Evolutionary conservation across 768 basidiomycete species (phyloP).

Genomic region (Hebeloma cylindrosporum): DNA sequence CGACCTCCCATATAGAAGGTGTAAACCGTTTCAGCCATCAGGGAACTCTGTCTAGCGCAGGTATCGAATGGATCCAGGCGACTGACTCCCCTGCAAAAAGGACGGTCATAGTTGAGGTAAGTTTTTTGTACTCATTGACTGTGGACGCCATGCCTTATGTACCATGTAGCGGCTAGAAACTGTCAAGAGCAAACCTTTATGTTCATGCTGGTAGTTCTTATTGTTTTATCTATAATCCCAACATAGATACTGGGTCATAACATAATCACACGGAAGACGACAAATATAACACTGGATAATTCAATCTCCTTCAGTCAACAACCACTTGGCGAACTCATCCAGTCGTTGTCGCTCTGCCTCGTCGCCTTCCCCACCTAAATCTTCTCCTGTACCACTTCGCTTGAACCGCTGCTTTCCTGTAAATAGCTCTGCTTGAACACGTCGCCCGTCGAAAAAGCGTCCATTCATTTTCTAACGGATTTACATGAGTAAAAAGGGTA

Average conservation of each 20-base stretch:
- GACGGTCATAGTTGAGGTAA: slow-evolving; percentile 72
- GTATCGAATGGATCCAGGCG: slow-evolving; percentile 48
- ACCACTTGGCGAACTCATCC: slow-evolving; percentile 87
- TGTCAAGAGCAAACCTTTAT: slow-evolving; percentile 65
- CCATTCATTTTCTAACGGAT: slow-evolving; percentile 85
- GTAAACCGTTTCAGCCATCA: slow-evolving; percentile 37
- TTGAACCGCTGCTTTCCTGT: slow-evolving; percentile 80
- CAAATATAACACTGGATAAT: slow-evolving; percentile 1
- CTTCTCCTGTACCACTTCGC: slow-evolving; percentile 70
- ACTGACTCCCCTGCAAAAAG: slow-evolving; percentile 46
- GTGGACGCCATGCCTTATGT: neutral
- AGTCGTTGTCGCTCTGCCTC: slow-evolving; percentile 82
- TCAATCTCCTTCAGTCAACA: slow-evolving; percentile 78
- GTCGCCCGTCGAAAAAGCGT: slow-evolving; percentile 83
- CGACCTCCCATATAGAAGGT: slow-evolving; percentile 67
- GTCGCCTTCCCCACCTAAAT: slow-evolving; percentile 59
- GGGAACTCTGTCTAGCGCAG: slow-evolving; percentile 32
- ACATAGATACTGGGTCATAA: slow-evolving; percentile 20
- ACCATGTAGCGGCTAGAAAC: slow-evolving; percentile 66
- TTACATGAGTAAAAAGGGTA: neutral
- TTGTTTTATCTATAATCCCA: slow-evolving; percentile 15
- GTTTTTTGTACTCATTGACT: slow-evolving; percentile 21
- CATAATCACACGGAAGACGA: slow-evolving; percentile 15
- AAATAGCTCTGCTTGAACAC: slow-evolving; percentile 80
- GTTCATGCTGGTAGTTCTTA: slow-evolving; percentile 63